A percentile compares a stretch with the other conserved stretches of the same genome.
Evolutionary conservation across 2,329 filamentous ascomycete species (phyloP).

Genomic region (Purpureocillium lavendulum): DNA sequence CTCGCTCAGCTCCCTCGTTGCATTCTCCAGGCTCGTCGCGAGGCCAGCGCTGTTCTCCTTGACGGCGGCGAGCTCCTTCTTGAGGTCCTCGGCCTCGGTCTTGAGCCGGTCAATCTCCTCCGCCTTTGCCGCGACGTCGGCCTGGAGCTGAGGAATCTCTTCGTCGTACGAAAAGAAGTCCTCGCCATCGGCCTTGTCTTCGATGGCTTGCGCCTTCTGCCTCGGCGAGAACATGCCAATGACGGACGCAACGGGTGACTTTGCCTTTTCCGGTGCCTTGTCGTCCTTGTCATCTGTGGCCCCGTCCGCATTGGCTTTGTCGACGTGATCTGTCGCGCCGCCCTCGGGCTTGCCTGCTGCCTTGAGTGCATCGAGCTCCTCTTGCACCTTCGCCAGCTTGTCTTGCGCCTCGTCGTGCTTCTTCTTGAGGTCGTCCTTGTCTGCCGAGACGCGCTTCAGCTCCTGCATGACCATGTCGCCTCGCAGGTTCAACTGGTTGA

Average conservation of each 20-base stretch:
- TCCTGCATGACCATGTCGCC: slow-evolving; percentile 92
- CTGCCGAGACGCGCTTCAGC: slow-evolving; percentile 74
- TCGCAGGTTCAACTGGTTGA: slow-evolving; percentile 78
- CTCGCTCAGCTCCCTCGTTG: slow-evolving; percentile 53
- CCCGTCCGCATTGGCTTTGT: slow-evolving; percentile 20
- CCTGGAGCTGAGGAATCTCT: slow-evolving; percentile 74
- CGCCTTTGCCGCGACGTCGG: slow-evolving; percentile 61
- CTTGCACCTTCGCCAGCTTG: slow-evolving; percentile 50
- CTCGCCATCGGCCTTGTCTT: slow-evolving; percentile 34
- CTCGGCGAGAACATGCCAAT: slow-evolving; percentile 41
- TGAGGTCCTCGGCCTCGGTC: slow-evolving; percentile 57
- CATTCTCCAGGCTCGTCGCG: slow-evolving; percentile 57
- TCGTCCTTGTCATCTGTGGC: slow-evolving; percentile 1
- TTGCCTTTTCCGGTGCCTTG: slow-evolving; percentile 21
- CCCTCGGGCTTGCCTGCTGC: slow-evolving; percentile 19
- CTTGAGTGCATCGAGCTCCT: slow-evolving; percentile 50
- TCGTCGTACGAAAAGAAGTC: slow-evolving; percentile 91
- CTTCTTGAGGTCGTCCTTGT: slow-evolving; percentile 73
- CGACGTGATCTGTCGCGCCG: slow-evolving; percentile 19
- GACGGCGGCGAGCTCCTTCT: slow-evolving; percentile 60
- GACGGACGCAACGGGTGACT: slow-evolving; percentile 39
- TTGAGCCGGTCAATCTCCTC: slow-evolving; percentile 65
- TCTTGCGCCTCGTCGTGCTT: slow-evolving; percentile 63
- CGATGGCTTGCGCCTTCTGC: slow-evolving; percentile 28
- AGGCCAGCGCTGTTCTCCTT: slow-evolving; percentile 64